Conservation (phyloP, 768 basidiomycete genomes). For the Boletellus emodensis region DNA sequence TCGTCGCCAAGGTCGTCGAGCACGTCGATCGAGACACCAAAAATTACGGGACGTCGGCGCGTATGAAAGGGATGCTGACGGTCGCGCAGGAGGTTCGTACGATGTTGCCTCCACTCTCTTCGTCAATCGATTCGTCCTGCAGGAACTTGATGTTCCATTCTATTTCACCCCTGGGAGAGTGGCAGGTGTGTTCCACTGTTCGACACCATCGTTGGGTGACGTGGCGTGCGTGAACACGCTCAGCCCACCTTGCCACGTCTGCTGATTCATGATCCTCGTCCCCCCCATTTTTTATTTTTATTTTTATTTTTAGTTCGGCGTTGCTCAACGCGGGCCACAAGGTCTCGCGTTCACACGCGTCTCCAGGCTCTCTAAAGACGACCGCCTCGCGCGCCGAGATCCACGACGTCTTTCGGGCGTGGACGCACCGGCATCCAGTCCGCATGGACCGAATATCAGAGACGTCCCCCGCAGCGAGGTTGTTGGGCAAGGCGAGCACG, state of each 20-base stretch:
- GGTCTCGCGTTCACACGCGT: constrained; percentile 89
- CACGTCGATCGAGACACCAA: constrained; percentile 62
- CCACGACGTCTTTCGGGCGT: constrained; percentile 82
- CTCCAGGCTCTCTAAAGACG: constrained; percentile 88
- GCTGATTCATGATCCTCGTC: not conserved
- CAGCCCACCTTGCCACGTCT: too few relatives aligned
- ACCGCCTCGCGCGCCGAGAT: constrained; percentile 66
- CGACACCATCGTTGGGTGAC: constrained; percentile 69
- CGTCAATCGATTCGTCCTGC: not conserved
- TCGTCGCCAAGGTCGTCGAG: constrained; percentile 68
- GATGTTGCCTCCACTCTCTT: not conserved
- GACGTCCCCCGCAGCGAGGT: constrained; percentile 60
- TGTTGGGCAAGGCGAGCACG: constrained; percentile 70
- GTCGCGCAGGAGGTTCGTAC: constrained; percentile 76
- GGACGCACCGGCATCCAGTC: constrained; percentile 78
- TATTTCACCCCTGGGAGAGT: constrained; percentile 85
- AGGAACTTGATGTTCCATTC: constrained; percentile 79
- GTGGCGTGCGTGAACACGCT: constrained; percentile 54
- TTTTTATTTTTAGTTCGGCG: constrained; percentile 73
- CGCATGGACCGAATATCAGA: constrained; percentile 78
- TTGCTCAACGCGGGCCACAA: constrained; percentile 80
- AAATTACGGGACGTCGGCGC: constrained; percentile 69
- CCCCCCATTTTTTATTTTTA: too few relatives aligned
- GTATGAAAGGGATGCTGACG: constrained; percentile 96
- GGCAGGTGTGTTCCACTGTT: constrained; percentile 77